phyloP scores from a whole-genome alignment of 129 eudicot genomes.

The Tagetes erecta region DNA sequence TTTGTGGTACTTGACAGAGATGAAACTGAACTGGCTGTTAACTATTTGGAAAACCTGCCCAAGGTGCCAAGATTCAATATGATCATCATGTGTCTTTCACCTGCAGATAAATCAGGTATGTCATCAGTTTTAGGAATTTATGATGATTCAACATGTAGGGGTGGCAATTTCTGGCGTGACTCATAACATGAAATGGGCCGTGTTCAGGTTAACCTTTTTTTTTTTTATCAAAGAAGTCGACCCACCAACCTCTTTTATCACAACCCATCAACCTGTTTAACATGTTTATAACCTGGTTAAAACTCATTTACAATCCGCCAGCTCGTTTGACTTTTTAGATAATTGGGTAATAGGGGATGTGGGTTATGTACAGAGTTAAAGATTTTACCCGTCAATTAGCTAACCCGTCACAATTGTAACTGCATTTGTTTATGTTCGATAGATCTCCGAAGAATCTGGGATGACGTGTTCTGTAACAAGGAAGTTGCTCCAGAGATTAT shows the following conservation, averaged over 20 bases:
- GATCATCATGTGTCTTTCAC: constrained; percentile 87
- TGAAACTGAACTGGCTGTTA: constrained; percentile 63
- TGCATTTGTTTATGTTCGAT: constrained; percentile 31
- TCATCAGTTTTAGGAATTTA: neutral
- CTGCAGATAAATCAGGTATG: constrained; percentile 58
- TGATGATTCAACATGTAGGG: constrained; percentile 8
- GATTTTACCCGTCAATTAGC: neutral
- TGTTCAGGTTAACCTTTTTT: too few species aligned
- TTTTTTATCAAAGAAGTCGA: too few species aligned
- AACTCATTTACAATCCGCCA: neutral
- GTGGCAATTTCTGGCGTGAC: neutral
- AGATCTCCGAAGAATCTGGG: constrained; percentile 73
- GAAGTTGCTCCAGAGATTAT: constrained; percentile 46
- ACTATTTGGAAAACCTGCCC: constrained; percentile 63
- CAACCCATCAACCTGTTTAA: too few species aligned
- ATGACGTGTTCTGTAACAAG: constrained; percentile 55
- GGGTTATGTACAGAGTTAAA: too few species aligned
- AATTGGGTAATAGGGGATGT: neutral
- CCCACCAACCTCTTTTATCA: neutral
- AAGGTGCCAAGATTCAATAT: constrained; percentile 75
- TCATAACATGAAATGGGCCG: too few species aligned
- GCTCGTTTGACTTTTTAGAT: neutral
- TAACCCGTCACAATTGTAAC: neutral
- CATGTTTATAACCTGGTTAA: neutral
- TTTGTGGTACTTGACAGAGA: constrained; percentile 51